Conservation (phyloP, 2,329 filamentous ascomycete species). For the Neofusicoccum laricinum region DNA sequence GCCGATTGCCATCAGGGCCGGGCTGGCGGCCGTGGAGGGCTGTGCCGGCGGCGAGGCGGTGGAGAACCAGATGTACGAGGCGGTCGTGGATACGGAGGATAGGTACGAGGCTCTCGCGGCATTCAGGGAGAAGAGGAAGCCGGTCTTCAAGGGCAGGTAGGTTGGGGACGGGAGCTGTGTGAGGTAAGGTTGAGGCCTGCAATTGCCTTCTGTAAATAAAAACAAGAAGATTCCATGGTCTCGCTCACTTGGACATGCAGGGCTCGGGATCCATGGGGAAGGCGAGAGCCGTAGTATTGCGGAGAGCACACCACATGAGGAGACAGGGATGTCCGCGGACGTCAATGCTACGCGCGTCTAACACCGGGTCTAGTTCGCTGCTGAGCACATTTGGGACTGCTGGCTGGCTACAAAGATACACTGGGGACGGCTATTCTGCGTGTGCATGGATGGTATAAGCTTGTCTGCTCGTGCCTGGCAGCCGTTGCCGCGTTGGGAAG, state of each 20-base stretch:
- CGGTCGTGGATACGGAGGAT: slow-evolving; percentile 81
- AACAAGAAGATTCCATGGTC: neutral
- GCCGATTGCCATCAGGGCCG: slow-evolving; percentile 77
- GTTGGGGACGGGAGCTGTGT: neutral
- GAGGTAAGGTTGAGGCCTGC: neutral
- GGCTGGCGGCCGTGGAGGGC: slow-evolving; percentile 71
- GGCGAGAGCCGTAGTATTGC: neutral
- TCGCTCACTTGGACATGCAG: neutral
- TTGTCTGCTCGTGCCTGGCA: neutral
- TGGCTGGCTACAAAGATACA: neutral
- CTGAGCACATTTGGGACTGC: neutral
- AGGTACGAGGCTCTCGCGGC: slow-evolving; percentile 82
- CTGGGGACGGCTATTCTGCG: too few relatives aligned
- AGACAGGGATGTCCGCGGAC: neutral
- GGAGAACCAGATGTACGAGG: slow-evolving; percentile 85
- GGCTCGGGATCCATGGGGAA: neutral
- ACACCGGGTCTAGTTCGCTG: neutral
- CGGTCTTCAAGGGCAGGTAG: slow-evolving; percentile 58
- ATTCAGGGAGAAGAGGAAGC: slow-evolving; percentile 74
- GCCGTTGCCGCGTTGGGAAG: neutral
- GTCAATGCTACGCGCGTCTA: neutral
- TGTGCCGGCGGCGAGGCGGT: slow-evolving; percentile 64
- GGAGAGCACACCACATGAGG: neutral
- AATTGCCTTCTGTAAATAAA: neutral
- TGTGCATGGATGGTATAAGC: too few relatives aligned